These are phyloP conservation scores for Musa schizocarpa DNA, from an alignment of 176 grass and related monocot species.

Conservation along the genomic window DNA sequence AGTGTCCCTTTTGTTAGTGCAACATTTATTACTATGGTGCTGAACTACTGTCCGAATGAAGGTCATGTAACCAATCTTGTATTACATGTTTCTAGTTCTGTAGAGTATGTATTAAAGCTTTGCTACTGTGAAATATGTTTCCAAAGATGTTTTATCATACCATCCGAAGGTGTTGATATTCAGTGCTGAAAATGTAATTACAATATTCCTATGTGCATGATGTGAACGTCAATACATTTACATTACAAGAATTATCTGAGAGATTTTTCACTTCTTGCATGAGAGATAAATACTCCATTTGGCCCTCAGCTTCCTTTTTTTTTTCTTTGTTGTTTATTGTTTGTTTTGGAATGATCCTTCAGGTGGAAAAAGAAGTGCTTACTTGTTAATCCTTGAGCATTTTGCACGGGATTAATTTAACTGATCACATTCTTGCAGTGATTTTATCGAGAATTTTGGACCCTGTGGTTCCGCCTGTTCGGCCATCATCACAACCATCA, in stretches of 20 bases:
- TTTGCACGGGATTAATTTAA: background rate
- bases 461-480: conserved; percentile 28
- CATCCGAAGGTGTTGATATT: background rate
- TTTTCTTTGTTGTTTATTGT: background rate
- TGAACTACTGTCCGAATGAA: background rate
- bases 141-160: background rate
- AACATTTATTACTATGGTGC: too few relatives aligned
- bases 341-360: background rate
- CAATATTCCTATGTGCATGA: background rate
- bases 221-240: background rate
- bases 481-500: conserved; percentile 18
- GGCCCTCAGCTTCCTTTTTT: background rate
- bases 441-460: conserved; percentile 51
- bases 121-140: background rate
- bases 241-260: background rate
- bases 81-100: background rate
- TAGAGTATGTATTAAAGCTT: background rate
- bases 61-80: background rate
- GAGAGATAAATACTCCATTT: background rate
- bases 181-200: background rate
- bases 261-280: background rate
- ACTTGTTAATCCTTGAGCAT: background rate
- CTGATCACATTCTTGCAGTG: conserved; percentile 36
- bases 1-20: too few relatives aligned
- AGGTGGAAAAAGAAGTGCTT: too few relatives aligned